Base-by-base conservation (phyloP, 768 basidiomycete genomes). In the Rossbeevera mucosa region DNA sequence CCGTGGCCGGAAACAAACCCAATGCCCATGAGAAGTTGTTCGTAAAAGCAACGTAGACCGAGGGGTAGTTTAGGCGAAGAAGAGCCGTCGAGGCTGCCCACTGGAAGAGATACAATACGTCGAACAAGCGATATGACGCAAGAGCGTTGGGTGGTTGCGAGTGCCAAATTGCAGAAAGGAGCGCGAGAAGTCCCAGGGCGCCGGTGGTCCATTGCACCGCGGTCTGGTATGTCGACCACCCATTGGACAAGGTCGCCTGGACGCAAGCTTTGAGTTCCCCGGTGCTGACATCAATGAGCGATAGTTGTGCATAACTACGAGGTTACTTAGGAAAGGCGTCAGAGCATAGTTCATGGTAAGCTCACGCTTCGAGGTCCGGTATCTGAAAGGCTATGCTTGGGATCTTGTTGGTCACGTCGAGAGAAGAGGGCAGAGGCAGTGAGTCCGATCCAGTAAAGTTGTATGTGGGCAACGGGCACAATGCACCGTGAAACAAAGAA, bases 11-110 rank as follows among this genome's bases (percentile, higher is more conserved):
- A 51, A 91, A 80, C 12, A 97, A 71, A 0, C 91, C 91, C 64
- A 95, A 69, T 0, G 89, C 78, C 94, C 93, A 97, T 0, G 85
- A 81, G 59, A 95, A 96, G 63, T 97, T 97, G 63, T 85, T 75
- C 2, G 88, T 76, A 60, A 85, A 97, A 21, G 86, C 79, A 48
- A 83, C 79, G 69, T 93, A 97, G 12, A 86, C 80, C 36, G 81
- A 79, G 1, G 95, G 89, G 64, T 94, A 97, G 68, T 97, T 88
- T 64, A 98, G 79, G 59, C 81, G 80, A 50, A 96, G 78, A 58
- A 97, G 77, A 3, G 80, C 86, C 3, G 89, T 85, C 24, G 81
- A 79, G 24, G 87, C 91, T 47, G 94, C 86, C 63, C 83, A 77
- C 71, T 98, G 95, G 69, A 86, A 91, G 52, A 95, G 80, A 61